Percentiles rank a stretch among this genome's conserved stretches.
These are phyloP conservation scores for Chamaecrista fasciculata DNA, from an alignment of 306 rosid genomes.

Conservation along the genomic window DNA sequence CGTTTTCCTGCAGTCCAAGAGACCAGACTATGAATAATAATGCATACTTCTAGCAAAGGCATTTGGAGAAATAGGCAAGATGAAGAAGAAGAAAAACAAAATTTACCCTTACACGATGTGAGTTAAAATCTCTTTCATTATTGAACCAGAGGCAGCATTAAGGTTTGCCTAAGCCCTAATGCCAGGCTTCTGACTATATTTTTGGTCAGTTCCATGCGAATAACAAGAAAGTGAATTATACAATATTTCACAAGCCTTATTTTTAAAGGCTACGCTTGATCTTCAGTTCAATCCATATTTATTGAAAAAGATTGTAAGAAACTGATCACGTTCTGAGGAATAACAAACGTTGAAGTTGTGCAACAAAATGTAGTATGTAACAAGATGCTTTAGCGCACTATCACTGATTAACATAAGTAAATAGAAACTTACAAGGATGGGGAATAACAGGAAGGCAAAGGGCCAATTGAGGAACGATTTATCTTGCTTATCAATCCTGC, in stretches of 20 bases:
- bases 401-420: slow-evolving; percentile 1
- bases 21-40: neutral
- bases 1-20: slow-evolving; percentile 62
- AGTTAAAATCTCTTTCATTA: slow-evolving; percentile 14
- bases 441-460: slow-evolving; percentile 92
- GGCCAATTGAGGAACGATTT: slow-evolving; percentile 94
- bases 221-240: neutral
- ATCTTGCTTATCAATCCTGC: slow-evolving; percentile 98
- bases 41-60: slow-evolving; percentile 24
- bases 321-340: neutral
- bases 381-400: neutral
- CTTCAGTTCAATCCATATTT: neutral
- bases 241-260: neutral
- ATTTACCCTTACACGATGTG: neutral
- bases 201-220: slow-evolving; percentile 12
- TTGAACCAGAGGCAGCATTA: neutral
- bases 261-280: neutral
- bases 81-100: neutral
- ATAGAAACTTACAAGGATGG: slow-evolving; percentile 76
- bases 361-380: neutral
- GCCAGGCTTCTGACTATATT: slow-evolving; percentile 17
- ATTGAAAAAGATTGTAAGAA: neutral
- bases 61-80: neutral
- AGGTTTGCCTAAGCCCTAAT: neutral
- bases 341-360: neutral